A percentile compares a stretch with the other conserved stretches of the same genome.
phyloP scores from a whole-genome alignment of 345 rosid species.

The Eucalyptus dawsonii region DNA sequence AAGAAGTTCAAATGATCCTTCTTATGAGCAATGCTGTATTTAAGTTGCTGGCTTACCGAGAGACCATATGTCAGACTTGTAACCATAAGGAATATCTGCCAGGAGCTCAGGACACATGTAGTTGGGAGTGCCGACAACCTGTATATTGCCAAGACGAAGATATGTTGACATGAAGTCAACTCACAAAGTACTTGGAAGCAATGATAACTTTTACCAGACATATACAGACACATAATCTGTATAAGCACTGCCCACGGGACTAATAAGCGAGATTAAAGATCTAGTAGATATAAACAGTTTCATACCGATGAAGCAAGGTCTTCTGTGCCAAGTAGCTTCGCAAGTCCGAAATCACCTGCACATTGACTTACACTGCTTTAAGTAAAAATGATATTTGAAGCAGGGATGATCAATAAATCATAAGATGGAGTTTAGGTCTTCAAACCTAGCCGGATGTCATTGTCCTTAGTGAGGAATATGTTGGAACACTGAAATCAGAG shows the following conservation, averaged over 20 bases:
- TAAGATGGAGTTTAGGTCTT: not conserved
- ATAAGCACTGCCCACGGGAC: not conserved
- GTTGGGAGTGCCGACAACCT: constrained; percentile 92
- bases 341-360: constrained; percentile 92
- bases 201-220: not conserved
- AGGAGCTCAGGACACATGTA: constrained; percentile 96
- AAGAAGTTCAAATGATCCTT: not conserved
- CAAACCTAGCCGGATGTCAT: constrained; percentile 80
- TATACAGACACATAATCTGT: not conserved
- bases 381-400: not conserved
- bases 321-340: constrained; percentile 74
- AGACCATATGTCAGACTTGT: constrained; percentile 97
- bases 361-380: not conserved
- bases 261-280: not conserved
- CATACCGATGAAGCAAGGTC: constrained; percentile 83
- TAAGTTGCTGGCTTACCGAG: constrained; percentile 47
- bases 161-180: not conserved
- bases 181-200: not conserved
- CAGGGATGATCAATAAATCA: not conserved
- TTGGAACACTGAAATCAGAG: constrained; percentile 75
- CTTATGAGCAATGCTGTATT: not conserved
- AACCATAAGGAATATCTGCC: constrained; percentile 84
- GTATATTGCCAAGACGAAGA: not conserved
- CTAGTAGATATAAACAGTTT: not conserved
- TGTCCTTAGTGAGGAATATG: constrained; percentile 80